Evolutionary conservation across 768 basidiomycete genomes (phyloP).

Genomic region (Hypholoma fasciculare): DNA sequence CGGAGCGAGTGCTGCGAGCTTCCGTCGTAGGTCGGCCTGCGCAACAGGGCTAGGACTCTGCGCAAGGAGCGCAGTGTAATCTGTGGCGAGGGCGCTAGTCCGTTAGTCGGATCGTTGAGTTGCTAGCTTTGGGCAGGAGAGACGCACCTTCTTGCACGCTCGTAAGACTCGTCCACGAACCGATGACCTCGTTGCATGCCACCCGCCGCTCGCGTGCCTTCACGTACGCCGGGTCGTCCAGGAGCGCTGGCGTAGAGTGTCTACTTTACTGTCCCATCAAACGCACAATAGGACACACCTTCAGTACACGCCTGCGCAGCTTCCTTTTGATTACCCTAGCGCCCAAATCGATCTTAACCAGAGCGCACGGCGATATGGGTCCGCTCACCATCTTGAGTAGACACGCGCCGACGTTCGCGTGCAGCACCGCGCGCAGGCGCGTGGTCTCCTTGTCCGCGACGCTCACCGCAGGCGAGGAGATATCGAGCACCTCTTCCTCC

Average conservation of each 20-base stretch:
- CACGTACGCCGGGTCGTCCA: conserved; percentile 80
- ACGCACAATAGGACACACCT: conserved; percentile 38
- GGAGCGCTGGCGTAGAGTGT: conserved; percentile 55
- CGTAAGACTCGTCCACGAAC: conserved; percentile 81
- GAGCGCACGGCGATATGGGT: not conserved
- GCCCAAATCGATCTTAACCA: conserved; percentile 4
- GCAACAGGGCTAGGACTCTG: conserved; percentile 59
- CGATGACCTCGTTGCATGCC: conserved; percentile 74
- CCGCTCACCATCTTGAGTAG: conserved; percentile 70
- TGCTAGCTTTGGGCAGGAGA: too few relatives aligned
- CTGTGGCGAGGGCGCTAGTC: conserved; percentile 35
- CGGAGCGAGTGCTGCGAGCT: conserved; percentile 59
- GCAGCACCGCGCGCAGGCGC: conserved; percentile 59
- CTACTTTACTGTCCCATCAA: too few relatives aligned
- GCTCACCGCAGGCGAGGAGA: conserved; percentile 21
- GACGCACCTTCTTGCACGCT: conserved; percentile 79
- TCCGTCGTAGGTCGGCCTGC: conserved; percentile 42
- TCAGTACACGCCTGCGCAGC: conserved; percentile 80
- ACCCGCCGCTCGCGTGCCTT: conserved; percentile 93
- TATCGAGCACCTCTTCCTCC: conserved; percentile 8
- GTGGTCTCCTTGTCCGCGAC: conserved; percentile 16
- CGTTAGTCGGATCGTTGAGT: not conserved
- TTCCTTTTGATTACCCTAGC: conserved; percentile 74
- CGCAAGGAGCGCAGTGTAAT: conserved; percentile 73
- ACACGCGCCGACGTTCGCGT: conserved; percentile 91